Evolutionary conservation across 2,329 filamentous ascomycete genomes (phyloP).

Genomic region (Penicillium polonicum): DNA sequence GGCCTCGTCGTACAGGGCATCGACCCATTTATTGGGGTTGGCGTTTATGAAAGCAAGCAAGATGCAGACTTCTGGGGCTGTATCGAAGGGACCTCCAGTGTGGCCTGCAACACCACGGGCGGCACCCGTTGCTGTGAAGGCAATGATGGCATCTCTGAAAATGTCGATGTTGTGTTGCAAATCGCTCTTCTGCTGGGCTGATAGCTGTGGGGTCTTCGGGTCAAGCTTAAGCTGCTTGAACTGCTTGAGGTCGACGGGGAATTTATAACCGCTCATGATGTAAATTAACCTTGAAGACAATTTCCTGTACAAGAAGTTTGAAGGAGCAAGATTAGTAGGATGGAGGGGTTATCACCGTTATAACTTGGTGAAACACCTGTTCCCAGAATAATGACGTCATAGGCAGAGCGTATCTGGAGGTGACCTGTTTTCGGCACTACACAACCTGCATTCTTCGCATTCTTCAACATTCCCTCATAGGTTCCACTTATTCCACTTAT

Average conservation of each 20-base stretch:
- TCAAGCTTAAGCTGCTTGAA: slow-evolving; percentile 40
- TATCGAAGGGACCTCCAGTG: slow-evolving; percentile 43
- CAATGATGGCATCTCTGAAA: slow-evolving; percentile 42
- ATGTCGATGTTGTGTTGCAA: slow-evolving; percentile 40
- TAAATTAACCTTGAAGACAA: not conserved
- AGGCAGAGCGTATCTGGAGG: not conserved
- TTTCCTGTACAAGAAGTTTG: not conserved
- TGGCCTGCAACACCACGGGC: slow-evolving; percentile 41
- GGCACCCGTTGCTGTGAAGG: slow-evolving; percentile 41
- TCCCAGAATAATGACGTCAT: slow-evolving; percentile 9
- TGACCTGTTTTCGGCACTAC: slow-evolving; percentile 7
- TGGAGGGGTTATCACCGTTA: not conserved
- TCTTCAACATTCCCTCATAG: not conserved
- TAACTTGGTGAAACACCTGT: not conserved
- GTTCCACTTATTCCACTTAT: not conserved
- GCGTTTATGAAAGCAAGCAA: slow-evolving; percentile 38
- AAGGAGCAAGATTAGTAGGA: not conserved
- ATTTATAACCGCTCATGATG: slow-evolving; percentile 19
- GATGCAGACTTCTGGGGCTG: slow-evolving; percentile 42
- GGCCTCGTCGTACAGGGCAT: slow-evolving; percentile 41
- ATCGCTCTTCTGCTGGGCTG: slow-evolving; percentile 37
- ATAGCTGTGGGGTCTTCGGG: slow-evolving; percentile 35
- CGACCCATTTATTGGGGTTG: slow-evolving; percentile 34
- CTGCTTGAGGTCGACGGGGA: slow-evolving; percentile 35
- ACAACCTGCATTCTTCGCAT: not conserved